A percentile compares a stretch with the other conserved stretches of the same genome.
These are phyloP conservation scores for Anthoceros angustus DNA, from an alignment of 225 moss, liverwort and hornwort species.

Conservation along the genomic window DNA sequence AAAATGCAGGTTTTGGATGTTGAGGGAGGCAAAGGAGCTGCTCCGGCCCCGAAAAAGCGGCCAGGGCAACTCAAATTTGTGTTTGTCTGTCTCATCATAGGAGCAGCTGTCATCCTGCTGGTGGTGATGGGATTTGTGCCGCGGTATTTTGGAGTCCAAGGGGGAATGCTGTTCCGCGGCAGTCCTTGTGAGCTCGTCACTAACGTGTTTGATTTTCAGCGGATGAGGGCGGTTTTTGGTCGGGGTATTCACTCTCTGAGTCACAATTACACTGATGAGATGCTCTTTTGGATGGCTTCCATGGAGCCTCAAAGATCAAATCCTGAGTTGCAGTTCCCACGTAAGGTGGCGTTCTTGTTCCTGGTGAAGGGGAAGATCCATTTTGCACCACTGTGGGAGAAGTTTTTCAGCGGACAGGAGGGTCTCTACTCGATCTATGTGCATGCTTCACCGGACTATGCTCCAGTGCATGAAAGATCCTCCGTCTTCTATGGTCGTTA, in stretches of 20 bases:
- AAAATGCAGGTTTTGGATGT: neutral
- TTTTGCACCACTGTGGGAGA: conserved; percentile 22
- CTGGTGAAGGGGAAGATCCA: conserved; percentile 17
- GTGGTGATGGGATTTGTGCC: too few species aligned
- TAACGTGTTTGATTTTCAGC: neutral
- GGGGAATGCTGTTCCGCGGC: too few species aligned
- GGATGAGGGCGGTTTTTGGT: neutral
- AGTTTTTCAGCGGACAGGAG: conserved; percentile 20
- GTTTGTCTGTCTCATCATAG: too few species aligned
- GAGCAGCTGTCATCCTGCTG: too few species aligned
- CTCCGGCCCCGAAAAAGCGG: too few species aligned
- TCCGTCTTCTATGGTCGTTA: conserved; percentile 1
- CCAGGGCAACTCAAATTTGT: too few species aligned
- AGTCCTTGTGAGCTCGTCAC: neutral
- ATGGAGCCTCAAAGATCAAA: neutral
- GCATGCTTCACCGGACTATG: conserved; percentile 17
- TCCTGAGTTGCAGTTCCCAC: conserved; percentile 1
- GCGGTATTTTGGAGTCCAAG: too few species aligned
- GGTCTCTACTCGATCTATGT: conserved; percentile 22
- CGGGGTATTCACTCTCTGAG: neutral
- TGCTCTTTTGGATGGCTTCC: neutral
- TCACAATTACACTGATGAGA: conserved; percentile 1
- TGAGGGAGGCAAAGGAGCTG: neutral
- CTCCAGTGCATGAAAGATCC: neutral
- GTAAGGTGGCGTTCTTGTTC: conserved; percentile 33